A percentile compares a stretch with the other conserved stretches of the same genome.
Conservation (phyloP, 2,329 filamentous ascomycete genomes). For the Rugonectria rugulosa region DNA sequence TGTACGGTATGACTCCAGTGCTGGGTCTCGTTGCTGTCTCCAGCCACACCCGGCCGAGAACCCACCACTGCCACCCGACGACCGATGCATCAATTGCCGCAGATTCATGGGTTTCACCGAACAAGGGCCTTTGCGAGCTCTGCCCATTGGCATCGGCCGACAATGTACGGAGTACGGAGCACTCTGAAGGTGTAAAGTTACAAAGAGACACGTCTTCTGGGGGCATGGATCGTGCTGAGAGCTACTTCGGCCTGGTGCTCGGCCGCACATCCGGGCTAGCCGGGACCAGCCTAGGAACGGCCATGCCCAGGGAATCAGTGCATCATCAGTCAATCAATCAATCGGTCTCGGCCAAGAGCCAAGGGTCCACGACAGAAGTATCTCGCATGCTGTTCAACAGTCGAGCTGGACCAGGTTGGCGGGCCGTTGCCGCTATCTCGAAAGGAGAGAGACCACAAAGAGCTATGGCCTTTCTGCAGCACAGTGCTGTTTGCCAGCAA, state of each 20-base stretch:
- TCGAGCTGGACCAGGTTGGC: background rate
- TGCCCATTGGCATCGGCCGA: constrained; percentile 1
- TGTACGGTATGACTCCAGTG: no score
- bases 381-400: constrained; percentile 5
- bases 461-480: constrained; percentile 2
- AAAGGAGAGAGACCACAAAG: no score
- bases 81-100: constrained; percentile 20
- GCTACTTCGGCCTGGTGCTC: constrained; percentile 20
- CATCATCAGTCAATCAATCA: constrained; percentile 10
- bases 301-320: constrained; percentile 8
- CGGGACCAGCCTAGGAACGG: constrained; percentile 3
- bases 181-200: no score
- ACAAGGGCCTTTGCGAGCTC: constrained; percentile 11
- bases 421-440: constrained; percentile 17
- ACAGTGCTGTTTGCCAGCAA: no score
- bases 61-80: constrained; percentile 17
- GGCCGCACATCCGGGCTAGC: constrained; percentile 21
- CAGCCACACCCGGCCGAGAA: constrained; percentile 18
- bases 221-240: constrained; percentile 11
- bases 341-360: no score
- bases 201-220: background rate
- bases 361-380: constrained; percentile 3
- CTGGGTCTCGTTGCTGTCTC: constrained; percentile 14
- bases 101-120: constrained; percentile 19
- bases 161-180: no score